Evolutionary conservation across 2,329 filamentous ascomycete genomes (phyloP).

Genomic region (Aureobasidium sp.): DNA sequence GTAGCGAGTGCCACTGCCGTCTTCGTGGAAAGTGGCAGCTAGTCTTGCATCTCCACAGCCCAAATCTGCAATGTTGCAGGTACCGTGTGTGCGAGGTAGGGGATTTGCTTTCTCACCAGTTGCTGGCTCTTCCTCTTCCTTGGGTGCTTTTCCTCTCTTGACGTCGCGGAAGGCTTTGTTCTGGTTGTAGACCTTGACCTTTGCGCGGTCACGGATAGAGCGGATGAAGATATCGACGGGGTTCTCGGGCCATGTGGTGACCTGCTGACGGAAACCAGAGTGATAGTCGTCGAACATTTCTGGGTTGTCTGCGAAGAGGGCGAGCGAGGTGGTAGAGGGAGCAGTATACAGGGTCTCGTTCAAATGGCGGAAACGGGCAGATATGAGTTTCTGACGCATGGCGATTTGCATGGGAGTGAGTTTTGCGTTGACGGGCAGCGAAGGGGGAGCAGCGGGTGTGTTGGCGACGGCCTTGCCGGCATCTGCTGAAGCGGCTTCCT

Average conservation of each 20-base stretch:
- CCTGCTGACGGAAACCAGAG: slow-evolving; percentile 94
- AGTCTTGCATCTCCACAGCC: slow-evolving; percentile 94
- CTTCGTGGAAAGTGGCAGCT: slow-evolving; percentile 69
- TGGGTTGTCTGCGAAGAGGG: slow-evolving; percentile 84
- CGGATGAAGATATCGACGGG: slow-evolving; percentile 89
- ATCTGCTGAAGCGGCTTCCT: slow-evolving; percentile 44
- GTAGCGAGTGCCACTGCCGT: slow-evolving; percentile 65
- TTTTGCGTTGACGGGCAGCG: slow-evolving; percentile 54
- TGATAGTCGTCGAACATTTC: slow-evolving; percentile 98
- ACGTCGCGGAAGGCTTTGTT: slow-evolving; percentile 37
- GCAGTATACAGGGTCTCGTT: slow-evolving; percentile 98
- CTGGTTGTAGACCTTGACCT: slow-evolving; percentile 45
- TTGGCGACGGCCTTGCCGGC: slow-evolving; percentile 25
- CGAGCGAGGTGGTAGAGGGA: slow-evolving; percentile 84
- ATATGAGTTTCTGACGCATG: slow-evolving; percentile 96
- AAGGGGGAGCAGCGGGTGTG: slow-evolving; percentile 34
- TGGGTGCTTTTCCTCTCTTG: slow-evolving; percentile 44
- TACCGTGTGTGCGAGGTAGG: slow-evolving; percentile 76
- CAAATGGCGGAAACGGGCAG: slow-evolving; percentile 95
- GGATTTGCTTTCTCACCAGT: slow-evolving; percentile 37
- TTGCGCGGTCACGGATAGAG: slow-evolving; percentile 74
- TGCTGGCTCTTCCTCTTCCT: slow-evolving; percentile 28
- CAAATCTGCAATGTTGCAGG: slow-evolving; percentile 86
- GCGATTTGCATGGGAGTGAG: slow-evolving; percentile 93
- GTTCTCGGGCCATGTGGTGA: slow-evolving; percentile 96